A percentile compares a stretch with the other conserved stretches of the same genome.
Conservation (phyloP, 305 asterid genomes). For the Fraxinus dipetala region DNA sequence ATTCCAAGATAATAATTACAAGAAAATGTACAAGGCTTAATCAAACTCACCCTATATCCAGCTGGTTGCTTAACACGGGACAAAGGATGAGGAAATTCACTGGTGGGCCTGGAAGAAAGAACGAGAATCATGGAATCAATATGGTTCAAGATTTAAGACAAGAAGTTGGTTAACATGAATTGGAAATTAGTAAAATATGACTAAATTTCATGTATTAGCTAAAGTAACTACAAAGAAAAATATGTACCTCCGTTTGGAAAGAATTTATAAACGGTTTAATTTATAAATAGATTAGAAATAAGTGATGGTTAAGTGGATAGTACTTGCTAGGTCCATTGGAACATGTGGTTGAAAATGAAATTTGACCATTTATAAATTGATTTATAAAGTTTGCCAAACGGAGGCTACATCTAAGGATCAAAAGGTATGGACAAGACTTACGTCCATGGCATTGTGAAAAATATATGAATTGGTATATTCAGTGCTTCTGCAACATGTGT, state of each 20-base stretch:
- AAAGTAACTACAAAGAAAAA: slow-evolving; percentile 18
- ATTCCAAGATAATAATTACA: slow-evolving; percentile 9
- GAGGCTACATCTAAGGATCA: slow-evolving; percentile 2
- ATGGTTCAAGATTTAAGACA: neutral
- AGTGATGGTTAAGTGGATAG: neutral
- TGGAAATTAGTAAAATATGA: neutral
- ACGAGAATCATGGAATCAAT: slow-evolving; percentile 8
- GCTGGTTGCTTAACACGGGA: slow-evolving; percentile 96
- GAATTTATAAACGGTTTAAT: neutral
- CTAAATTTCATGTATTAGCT: neutral
- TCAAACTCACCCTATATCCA: slow-evolving; percentile 76
- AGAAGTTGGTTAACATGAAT: slow-evolving; percentile 14
- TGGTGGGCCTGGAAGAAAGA: slow-evolving; percentile 50
- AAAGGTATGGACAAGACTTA: slow-evolving; percentile 41
- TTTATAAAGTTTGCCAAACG: neutral
- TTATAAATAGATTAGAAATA: neutral
- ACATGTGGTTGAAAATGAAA: neutral
- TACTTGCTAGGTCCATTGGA: neutral
- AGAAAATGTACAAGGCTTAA: slow-evolving; percentile 20
- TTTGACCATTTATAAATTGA: neutral
- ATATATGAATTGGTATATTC: slow-evolving; percentile 69
- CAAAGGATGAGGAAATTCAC: slow-evolving; percentile 83
- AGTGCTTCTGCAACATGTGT: slow-evolving; percentile 77
- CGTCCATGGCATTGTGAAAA: slow-evolving; percentile 96
- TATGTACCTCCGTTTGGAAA: neutral